These are phyloP conservation scores for Fraxinus velutina DNA, from an alignment of 305 asterid genomes.

Conservation along the genomic window DNA sequence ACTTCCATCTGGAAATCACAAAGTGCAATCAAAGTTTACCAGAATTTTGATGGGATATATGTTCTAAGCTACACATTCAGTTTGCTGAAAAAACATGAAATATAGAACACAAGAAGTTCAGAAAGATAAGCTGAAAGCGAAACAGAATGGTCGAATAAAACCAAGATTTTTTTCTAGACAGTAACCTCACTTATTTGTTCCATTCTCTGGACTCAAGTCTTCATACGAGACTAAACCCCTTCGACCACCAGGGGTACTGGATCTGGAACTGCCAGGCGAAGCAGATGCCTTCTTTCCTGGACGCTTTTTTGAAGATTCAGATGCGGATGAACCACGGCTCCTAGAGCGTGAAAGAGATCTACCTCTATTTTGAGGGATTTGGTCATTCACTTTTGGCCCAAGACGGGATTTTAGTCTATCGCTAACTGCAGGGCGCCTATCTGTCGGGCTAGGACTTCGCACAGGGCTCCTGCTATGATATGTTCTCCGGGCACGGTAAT, in stretches of 20 bases:
- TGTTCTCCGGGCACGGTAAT: conserved; percentile 44
- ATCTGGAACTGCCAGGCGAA: conserved; percentile 39
- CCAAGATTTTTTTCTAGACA: neutral
- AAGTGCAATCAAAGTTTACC: neutral
- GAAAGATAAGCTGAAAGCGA: neutral
- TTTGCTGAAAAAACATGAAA: neutral
- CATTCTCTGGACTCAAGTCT: conserved; percentile 62
- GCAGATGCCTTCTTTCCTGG: conserved; percentile 32
- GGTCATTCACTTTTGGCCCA: conserved; percentile 52
- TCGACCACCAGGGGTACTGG: conserved; percentile 52
- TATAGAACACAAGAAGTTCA: neutral
- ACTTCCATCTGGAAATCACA: neutral
- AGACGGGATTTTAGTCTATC: conserved; percentile 74
- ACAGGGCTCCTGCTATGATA: conserved; percentile 57
- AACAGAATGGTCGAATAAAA: neutral
- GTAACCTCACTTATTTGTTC: conserved; percentile 28
- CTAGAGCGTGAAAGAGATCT: conserved; percentile 55
- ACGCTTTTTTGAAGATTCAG: conserved; percentile 49
- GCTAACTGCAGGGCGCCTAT: conserved; percentile 46
- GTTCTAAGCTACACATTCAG: neutral
- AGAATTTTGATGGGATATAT: neutral
- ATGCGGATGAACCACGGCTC: conserved; percentile 44
- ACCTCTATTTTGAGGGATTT: conserved; percentile 29
- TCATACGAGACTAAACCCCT: conserved; percentile 78
- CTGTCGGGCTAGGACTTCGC: conserved; percentile 59